Conservation (phyloP, 176 grass and related monocot genomes). For the Sorghum bicolor region Sorghum_bicolor_NCBIv3 NC_012870.2:61983001-61983500, state of each 20-base stretch:
- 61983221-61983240: conserved; percentile 82
- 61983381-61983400: conserved; percentile 94
- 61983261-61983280: conserved; percentile 90
- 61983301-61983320: conserved; percentile 27
- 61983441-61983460: conserved; percentile 87
- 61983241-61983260: conserved; percentile 96
- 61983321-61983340: background rate
- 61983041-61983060: conserved; percentile 73
- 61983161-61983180: conserved; percentile 15
- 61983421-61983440: conserved; percentile 62
- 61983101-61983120: conserved; percentile 20
- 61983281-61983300: background rate
- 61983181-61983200: conserved; percentile 68
- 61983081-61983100: conserved; percentile 67
- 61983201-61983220: conserved; percentile 77
- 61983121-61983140: conserved; percentile 9
- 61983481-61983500: background rate
- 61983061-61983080: conserved; percentile 90
- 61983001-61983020: conserved; percentile 80
- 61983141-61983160: conserved; percentile 32
- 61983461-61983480: conserved; percentile 70
- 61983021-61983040: conserved; percentile 78
- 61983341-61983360: background rate
- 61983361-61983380: conserved; percentile 23
- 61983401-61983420: conserved; percentile 61